Conservation (phyloP, 2,329 filamentous ascomycete genomes). For the Dactylellina parvicollis region DNA sequence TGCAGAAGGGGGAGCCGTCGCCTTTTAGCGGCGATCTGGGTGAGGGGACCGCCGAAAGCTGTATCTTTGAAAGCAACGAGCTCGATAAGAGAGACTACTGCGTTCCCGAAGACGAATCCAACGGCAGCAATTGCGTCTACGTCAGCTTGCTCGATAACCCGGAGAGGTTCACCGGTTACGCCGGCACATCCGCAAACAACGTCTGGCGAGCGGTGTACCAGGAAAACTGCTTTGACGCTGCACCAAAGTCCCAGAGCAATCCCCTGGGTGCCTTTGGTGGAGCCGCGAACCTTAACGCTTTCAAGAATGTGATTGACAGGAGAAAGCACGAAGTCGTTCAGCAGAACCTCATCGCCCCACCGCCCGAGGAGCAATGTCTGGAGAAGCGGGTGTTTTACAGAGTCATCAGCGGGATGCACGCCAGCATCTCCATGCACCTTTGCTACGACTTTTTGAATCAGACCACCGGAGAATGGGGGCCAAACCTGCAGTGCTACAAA, state of each 20-base stretch:
- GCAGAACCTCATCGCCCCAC: conserved; percentile 67
- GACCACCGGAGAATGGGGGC: conserved; percentile 90
- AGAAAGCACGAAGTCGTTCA: conserved; percentile 55
- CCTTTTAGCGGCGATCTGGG: conserved; percentile 86
- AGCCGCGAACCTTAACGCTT: conserved; percentile 66
- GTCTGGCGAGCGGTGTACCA: conserved; percentile 97
- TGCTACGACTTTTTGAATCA: conserved; percentile 98
- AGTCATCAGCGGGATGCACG: conserved; percentile 96
- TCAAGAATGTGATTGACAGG: conserved; percentile 66
- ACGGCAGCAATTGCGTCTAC: conserved; percentile 78
- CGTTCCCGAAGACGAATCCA: conserved; percentile 91
- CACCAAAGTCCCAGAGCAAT: conserved; percentile 58
- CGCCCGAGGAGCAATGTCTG: conserved; percentile 88
- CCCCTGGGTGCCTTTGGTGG: conserved; percentile 16
- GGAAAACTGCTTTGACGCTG: conserved; percentile 85
- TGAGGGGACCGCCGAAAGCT: conserved; percentile 89
- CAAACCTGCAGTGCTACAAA: conserved; percentile 89
- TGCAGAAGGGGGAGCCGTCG: conserved; percentile 72
- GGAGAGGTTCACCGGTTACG: conserved; percentile 93
- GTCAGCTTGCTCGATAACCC: conserved; percentile 93
- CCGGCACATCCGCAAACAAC: conserved; percentile 82
- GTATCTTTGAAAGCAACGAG: conserved; percentile 82
- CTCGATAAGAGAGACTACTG: conserved; percentile 83
- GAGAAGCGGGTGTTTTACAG: conserved; percentile 99
- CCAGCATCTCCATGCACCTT: conserved; percentile 93